Evolutionary conservation across 257 asterid genomes (phyloP), one percentile per base, ranked within the genome.

Genomic region (Cynanchum wilfordii): DNA sequence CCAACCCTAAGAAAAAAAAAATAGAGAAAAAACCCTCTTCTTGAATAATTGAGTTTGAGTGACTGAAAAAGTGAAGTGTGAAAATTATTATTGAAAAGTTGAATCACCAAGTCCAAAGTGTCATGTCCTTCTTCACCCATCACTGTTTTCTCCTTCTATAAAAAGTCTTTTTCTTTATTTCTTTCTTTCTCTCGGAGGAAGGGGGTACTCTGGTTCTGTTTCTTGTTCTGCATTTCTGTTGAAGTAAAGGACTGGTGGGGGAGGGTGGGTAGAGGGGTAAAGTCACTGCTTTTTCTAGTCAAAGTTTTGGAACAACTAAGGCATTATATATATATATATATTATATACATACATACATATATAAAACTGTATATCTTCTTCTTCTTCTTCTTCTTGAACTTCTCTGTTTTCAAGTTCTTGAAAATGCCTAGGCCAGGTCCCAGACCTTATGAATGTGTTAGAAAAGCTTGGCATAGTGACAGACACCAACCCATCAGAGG

Each of bases 391-490:
- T 30, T 36, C 25, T 55, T 38, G n/a, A 33, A 33, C 66, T 62
- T 63, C 30, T 29, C 56, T 54, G 59, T 38, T 51, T 47, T 59
- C 2, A 10, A 52, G 68, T 55, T 82, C 30, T 76, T 76, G 81
- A 80, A 79, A 82, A 93, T 91, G 98, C 96, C 97, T 33, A 89
- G 95, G 69, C 93, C 96, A 55, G 98, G 98, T 63, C 95, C 96
- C 33, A 89, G 96, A 70, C 96, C 98, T 7, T 93, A 88, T 72
- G 98, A 93, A 81, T 93, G 98, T 87, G 94, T 88, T 60, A 87
- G 89, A 69, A 90, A 91, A 89, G 98, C 96, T 88, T 93, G 98
- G 98, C 98, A 93, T 76, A 89, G 98, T 74, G 98, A 91, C 16
- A 87, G 86, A 58, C 96, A 87, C 84, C 93, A 84, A 8, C 98